Evolutionary conservation across 1,284 basidiomycete genomes (phyloP).

Genomic region (Abortiporus biennis): DNA sequence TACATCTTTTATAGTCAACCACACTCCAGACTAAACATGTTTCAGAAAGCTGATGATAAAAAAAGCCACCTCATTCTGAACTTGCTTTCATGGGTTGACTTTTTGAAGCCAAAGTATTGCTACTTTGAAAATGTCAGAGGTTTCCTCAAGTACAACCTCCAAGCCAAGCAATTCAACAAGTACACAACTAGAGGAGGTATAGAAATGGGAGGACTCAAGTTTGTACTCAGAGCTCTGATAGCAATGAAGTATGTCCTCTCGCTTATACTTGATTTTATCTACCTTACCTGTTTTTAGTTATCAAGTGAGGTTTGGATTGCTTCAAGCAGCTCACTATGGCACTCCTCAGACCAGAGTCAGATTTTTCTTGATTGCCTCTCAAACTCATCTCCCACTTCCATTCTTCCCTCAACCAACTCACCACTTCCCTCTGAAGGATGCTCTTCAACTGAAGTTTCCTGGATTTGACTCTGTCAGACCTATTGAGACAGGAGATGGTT

Average conservation of each 20-base stretch:
- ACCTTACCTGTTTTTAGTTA: slow-evolving; percentile 39
- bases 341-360: slow-evolving; percentile 63
- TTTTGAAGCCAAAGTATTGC: slow-evolving; percentile 50
- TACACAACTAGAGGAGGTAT: slow-evolving; percentile 54
- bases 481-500: slow-evolving; percentile 39
- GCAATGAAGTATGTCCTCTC: slow-evolving; percentile 36
- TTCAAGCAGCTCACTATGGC: slow-evolving; percentile 71
- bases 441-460: slow-evolving; percentile 43
- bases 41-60: slow-evolving; percentile 27
- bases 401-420: slow-evolving; percentile 67
- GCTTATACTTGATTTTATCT: not conserved
- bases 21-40: slow-evolving; percentile 33
- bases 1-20: slow-evolving; percentile 25
- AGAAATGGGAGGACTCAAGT: slow-evolving; percentile 60
- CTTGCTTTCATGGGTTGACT: slow-evolving; percentile 62
- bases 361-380: slow-evolving; percentile 66
- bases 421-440: slow-evolving; percentile 41
- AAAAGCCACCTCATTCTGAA: slow-evolving; percentile 45
- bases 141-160: slow-evolving; percentile 52
- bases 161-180: slow-evolving; percentile 39
- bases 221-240: slow-evolving; percentile 49
- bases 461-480: slow-evolving; percentile 34
- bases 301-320: slow-evolving; percentile 54
- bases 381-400: slow-evolving; percentile 45
- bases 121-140: slow-evolving; percentile 73